Base-by-base conservation (phyloP, 805 yeast genomes). In the Scheffersomyces ergatensis region DNA sequence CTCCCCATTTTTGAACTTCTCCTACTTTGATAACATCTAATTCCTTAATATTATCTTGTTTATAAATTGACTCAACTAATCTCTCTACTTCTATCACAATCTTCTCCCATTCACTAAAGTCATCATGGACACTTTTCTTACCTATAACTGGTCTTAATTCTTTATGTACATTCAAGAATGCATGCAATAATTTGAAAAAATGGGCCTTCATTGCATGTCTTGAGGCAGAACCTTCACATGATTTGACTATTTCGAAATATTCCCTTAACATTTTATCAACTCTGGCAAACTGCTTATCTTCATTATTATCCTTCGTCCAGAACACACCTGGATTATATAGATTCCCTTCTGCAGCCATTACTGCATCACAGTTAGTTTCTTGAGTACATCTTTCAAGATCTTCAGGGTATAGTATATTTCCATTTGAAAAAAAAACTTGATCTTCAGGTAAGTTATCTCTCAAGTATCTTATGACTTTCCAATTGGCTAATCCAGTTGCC, bases 261-360 rank as follows among this genome's bases (percentile, higher is more conserved):
- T 92, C 97, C 48, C 97, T 73, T 29, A 86, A 72, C 44, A 92
- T 69, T 44, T 71, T 69, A 64, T 93, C 99, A 5, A 92, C 90
- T 43, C 98, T 73, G 12, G 97, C 96, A 54, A 80, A 89, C 42
- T 80, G 84, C 48, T 67, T 79, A 16, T 86, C 89, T 19, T 51
- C 61, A 39, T 83, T 78, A 7, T 71, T 64, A 2, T 63, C 53
- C 34, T 64, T 60, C 2, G 76, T 65, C 83, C 82, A 77, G 59
- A 93, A 92, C 1, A 90, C 80, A 5, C 95, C 97, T 0, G 99
- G 99, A 54, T 93, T 93, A 64, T 83, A 86, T 26, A 93, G 67
- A 55, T 89, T 89, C 1, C 97, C 97, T 62, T 93, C 99, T 1
- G 99, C 99, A 32, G 95, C 83, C 99, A 93, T 93, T 14, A 93